Conservation (phyloP, 371 early-diverging fungal species). For the Lichtheimia corymbifera region DNA sequence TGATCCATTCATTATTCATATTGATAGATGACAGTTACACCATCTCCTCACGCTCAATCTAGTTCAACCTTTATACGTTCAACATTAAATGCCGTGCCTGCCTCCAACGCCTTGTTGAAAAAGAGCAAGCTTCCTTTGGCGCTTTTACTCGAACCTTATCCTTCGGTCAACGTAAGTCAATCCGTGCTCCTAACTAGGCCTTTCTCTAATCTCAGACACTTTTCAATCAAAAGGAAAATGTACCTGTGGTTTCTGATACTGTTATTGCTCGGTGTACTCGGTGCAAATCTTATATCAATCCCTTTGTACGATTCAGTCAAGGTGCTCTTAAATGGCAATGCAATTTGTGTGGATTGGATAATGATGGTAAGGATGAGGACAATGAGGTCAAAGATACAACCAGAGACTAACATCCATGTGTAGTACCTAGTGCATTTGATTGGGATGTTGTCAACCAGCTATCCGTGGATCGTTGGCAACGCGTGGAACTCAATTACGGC, state of each 20-base stretch:
- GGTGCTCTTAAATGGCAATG: slow-evolving; percentile 83
- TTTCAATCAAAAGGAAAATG: slow-evolving; percentile 42
- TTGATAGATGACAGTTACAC: slow-evolving; percentile 43
- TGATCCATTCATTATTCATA: no score
- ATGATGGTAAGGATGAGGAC: slow-evolving; percentile 64
- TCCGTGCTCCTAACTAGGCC: no score
- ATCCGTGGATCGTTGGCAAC: slow-evolving; percentile 68
- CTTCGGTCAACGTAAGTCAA: slow-evolving; percentile 40
- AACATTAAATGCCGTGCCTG: slow-evolving; percentile 78
- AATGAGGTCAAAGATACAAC: no score
- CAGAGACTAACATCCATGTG: slow-evolving; percentile 21
- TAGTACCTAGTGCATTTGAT: slow-evolving; percentile 79
- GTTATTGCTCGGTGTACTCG: slow-evolving; percentile 81
- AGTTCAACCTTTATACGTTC: slow-evolving; percentile 63
- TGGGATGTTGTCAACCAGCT: slow-evolving; percentile 72
- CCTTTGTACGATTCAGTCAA: slow-evolving; percentile 80
- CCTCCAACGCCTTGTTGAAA: slow-evolving; percentile 58
- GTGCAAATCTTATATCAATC: slow-evolving; percentile 88
- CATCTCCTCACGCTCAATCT: slow-evolving; percentile 47
- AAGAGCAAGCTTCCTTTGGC: slow-evolving; percentile 81
- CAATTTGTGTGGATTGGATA: slow-evolving; percentile 79
- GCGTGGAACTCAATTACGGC: slow-evolving; percentile 70
- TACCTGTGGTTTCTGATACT: slow-evolving; percentile 71
- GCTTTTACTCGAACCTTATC: slow-evolving; percentile 71
- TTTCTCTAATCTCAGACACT: neutral